Evolutionary conservation across 768 basidiomycete genomes (phyloP), one percentile per base, ranked within the genome.

Genomic region (Amylocystis lapponica): DNA sequence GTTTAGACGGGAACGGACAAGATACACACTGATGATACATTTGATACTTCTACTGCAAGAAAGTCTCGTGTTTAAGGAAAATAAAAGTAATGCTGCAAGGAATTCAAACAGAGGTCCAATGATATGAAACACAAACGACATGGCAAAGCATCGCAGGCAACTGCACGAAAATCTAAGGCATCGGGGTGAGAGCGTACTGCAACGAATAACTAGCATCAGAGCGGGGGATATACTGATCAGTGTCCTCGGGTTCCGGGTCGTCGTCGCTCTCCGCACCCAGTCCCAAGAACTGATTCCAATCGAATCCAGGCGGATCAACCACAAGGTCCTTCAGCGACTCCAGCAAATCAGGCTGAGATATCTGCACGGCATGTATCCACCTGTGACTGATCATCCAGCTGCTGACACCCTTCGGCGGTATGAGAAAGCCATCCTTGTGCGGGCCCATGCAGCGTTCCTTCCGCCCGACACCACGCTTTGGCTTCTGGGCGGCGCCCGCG

Each of bases 361-460:
- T 50, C 47, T 63, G 65, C 38, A 74, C 63, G 31, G 59, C 52
- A 23, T 62, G 63, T 38, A 79, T 49, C 86, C 86, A 88, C 16
- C 72, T 63, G 54, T 70, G 70, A 60, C 84, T 86, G 48, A 88
- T 68, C 86, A 87, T 88, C 86, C 86, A 88, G 16, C 69, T 67
- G 5, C 78, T 69, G 8, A 81, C 69, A 2, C 81, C 82, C 46
- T 67, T 65, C 0, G 86, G 86, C 9, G 86, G 86, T 5, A 85
- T 63, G 23, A 66, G 48, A 3, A 78, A 57, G 4, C 69, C 75
- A 10, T 82, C 79, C 53, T 83, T 86, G 2, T 64, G 59, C 29
- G 70, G 66, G 0, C 84, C 86, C 14, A 57, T 52, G 19, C 63
- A 61, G 27, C 86, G 77, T 45, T 74, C 73, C 53, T 69, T 72